Evolutionary conservation across 257 asterid species (phyloP).

Genomic region (Orobanche coerulescens): DNA sequence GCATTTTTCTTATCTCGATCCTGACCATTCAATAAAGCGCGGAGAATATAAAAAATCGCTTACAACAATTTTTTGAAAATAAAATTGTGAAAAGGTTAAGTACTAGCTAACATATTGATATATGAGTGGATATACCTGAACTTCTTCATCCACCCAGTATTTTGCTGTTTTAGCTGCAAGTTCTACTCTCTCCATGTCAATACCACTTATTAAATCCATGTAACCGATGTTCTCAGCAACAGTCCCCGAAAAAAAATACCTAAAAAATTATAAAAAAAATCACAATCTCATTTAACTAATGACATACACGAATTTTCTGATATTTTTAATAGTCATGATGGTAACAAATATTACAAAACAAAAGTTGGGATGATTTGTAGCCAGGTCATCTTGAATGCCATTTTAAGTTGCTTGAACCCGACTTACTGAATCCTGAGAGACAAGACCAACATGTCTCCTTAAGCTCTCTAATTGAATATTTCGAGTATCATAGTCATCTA

Average conservation of each 20-base stretch:
- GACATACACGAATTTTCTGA: too few species aligned
- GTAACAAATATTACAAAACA: slow-evolving; percentile 1
- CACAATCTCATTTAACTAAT: background rate
- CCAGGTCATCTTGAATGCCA: too few species aligned
- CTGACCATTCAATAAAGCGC: too few species aligned
- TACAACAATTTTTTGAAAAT: too few species aligned
- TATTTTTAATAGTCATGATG: too few species aligned
- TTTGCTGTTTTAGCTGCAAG: slow-evolving; percentile 79
- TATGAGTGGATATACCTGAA: too few species aligned
- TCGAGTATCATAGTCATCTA: slow-evolving; percentile 65
- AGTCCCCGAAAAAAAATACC: slow-evolving; percentile 85
- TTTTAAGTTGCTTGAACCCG: background rate
- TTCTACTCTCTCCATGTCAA: slow-evolving; percentile 68
- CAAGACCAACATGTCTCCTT: slow-evolving; percentile 81
- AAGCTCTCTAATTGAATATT: slow-evolving; percentile 50
- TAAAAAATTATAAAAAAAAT: slow-evolving; percentile 25
- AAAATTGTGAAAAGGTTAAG: too few species aligned
- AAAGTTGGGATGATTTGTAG: background rate
- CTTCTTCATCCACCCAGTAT: slow-evolving; percentile 85
- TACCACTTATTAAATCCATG: slow-evolving; percentile 57
- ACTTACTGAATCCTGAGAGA: slow-evolving; percentile 80
- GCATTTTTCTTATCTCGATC: too few species aligned
- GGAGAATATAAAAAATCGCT: too few species aligned
- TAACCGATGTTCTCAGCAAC: slow-evolving; percentile 88
- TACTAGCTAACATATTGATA: too few species aligned